Conservation (phyloP, 2,329 filamentous ascomycete genomes). For the Aureobasidium mangrovei region DNA sequence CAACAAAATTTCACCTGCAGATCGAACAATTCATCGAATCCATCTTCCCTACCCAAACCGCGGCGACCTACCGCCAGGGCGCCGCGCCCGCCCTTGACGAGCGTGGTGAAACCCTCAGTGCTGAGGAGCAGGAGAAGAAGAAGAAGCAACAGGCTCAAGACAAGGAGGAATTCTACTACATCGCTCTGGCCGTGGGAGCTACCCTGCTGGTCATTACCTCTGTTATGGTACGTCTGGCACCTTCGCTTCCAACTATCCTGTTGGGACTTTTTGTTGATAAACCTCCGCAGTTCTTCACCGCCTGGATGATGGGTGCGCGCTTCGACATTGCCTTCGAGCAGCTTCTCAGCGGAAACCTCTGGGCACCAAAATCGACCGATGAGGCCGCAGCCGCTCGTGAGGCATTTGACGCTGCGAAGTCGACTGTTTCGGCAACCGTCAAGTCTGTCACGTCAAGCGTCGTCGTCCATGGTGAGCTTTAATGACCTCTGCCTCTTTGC, state of each 20-base stretch:
- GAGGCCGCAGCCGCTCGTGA: conserved; percentile 13
- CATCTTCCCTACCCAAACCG: conserved; percentile 64
- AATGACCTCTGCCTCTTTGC: conserved; percentile 3
- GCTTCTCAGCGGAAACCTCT: conserved; percentile 42
- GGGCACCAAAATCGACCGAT: conserved; percentile 25
- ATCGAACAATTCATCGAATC: conserved; percentile 18
- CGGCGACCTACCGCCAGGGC: conserved; percentile 40
- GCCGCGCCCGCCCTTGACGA: conserved; percentile 41
- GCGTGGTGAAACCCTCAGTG: conserved; percentile 31
- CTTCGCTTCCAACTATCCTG: neutral
- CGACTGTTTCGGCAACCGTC: conserved; percentile 6
- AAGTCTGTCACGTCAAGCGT: conserved; percentile 14
- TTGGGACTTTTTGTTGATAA: conserved; percentile 1
- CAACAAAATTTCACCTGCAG: conserved; percentile 13
- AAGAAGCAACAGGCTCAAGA: conserved; percentile 45
- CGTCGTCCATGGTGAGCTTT: conserved; percentile 23
- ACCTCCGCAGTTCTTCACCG: conserved; percentile 55
- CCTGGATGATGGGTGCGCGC: conserved; percentile 71
- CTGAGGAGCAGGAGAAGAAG: conserved; percentile 50
- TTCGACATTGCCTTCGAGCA: conserved; percentile 63
- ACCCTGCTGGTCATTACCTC: conserved; percentile 63
- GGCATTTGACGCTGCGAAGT: conserved; percentile 9
- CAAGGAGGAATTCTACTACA: conserved; percentile 49
- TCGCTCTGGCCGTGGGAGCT: conserved; percentile 57
- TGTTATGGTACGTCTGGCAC: conserved; percentile 60